A percentile compares a stretch with the other conserved stretches of the same genome.
Evolutionary conservation across 2,329 filamentous ascomycete species (phyloP).

Genomic region (Colletotrichum spaethianum): DNA sequence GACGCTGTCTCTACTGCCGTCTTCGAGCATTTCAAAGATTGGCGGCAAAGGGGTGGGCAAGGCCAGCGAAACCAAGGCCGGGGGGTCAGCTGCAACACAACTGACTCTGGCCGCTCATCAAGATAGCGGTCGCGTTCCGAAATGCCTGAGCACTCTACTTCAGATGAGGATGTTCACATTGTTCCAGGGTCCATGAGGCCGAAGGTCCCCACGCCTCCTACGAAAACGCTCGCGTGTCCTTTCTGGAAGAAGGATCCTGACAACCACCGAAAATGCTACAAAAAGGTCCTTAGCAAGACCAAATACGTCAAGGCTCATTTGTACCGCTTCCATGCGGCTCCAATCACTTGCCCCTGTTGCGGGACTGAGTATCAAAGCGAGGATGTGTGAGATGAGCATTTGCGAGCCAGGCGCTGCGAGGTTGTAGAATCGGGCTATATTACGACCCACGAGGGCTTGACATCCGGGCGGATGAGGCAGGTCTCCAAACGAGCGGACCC

Average conservation of each 20-base stretch:
- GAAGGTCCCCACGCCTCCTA: neutral
- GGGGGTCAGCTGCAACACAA: neutral
- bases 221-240: conserved; percentile 45
- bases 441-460: conserved; percentile 7
- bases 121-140: conserved; percentile 22
- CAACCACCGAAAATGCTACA: conserved; percentile 47
- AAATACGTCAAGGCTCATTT: conserved; percentile 51
- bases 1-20: neutral
- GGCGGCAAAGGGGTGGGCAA: conserved; percentile 19
- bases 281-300: conserved; percentile 46
- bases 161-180: neutral
- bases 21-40: neutral
- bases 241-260: conserved; percentile 50
- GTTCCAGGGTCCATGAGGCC: conserved; percentile 6
- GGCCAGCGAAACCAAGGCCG: neutral
- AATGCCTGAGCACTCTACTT: neutral
- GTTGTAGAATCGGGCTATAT: neutral
- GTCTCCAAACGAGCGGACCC: conserved; percentile 41
- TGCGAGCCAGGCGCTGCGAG: conserved; percentile 28
- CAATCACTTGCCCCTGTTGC: conserved; percentile 48
- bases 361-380: conserved; percentile 44
- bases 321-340: conserved; percentile 44
- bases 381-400: conserved; percentile 42
- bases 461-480: conserved; percentile 41
- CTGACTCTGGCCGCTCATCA: conserved; percentile 14